Conservation (phyloP, 495 filamentous ascomycete genomes). For the Pyronema omphalodes region DNA sequence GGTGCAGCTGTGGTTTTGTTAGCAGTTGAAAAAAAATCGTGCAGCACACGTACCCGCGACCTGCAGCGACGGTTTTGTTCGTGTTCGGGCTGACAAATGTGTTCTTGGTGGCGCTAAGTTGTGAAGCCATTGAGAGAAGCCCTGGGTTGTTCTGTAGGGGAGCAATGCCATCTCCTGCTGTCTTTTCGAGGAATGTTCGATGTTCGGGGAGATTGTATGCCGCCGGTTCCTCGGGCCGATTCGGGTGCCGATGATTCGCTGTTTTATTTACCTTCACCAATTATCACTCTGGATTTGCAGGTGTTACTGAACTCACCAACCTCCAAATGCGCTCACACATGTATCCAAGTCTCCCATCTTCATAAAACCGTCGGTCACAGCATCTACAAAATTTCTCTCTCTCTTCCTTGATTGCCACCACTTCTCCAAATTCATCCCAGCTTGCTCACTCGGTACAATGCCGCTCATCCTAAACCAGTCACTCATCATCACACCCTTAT, state of each 20-base stretch:
- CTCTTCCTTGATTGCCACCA: constrained; percentile 49
- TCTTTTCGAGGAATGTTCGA: constrained; percentile 39
- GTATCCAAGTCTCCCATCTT: constrained; percentile 40
- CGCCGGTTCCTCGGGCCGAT: constrained; percentile 26
- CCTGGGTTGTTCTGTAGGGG: constrained; percentile 55
- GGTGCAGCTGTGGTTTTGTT: constrained; percentile 13
- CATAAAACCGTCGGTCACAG: constrained; percentile 21
- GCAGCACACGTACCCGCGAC: constrained; percentile 17
- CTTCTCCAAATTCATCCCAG: constrained; percentile 61
- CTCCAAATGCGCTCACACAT: constrained; percentile 42
- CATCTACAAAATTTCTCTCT: constrained; percentile 29
- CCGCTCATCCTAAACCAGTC: constrained; percentile 61
- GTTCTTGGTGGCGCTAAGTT: constrained; percentile 35
- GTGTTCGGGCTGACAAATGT: constrained; percentile 58
- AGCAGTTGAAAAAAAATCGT: background rate
- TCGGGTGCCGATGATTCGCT: constrained; percentile 19
- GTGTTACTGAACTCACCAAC: constrained; percentile 26
- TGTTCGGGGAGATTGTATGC: constrained; percentile 34
- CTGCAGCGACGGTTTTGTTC: constrained; percentile 22
- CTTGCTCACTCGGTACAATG: constrained; percentile 45
- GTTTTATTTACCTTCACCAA: constrained; percentile 22
- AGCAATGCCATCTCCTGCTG: constrained; percentile 51
- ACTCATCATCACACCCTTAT: constrained; percentile 49
- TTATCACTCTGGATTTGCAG: background rate
- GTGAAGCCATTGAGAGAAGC: constrained; percentile 39